Conservation (phyloP, 345 rosid genomes). For the Carallia brachiata region DNA sequence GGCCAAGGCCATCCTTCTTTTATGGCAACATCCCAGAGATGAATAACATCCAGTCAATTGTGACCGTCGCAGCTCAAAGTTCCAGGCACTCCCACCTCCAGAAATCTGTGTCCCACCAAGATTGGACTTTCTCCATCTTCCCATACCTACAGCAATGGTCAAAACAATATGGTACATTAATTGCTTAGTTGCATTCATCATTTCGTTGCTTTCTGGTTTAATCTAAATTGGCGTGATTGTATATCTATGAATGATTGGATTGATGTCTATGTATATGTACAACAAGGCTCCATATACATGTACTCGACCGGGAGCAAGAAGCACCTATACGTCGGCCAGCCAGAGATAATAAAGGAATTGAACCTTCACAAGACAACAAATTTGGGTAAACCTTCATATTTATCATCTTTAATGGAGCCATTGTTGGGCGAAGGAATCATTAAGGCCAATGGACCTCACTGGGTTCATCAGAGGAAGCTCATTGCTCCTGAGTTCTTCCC, state of each 20-base stretch:
- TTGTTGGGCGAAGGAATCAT: constrained; percentile 33
- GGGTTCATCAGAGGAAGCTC: constrained; percentile 34
- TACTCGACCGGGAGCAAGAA: constrained; percentile 28
- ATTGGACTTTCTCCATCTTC: constrained; percentile 20
- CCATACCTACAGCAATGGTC: constrained; percentile 29
- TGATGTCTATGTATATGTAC: not conserved
- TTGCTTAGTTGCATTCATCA: no score
- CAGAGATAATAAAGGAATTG: constrained; percentile 23
- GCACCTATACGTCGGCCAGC: constrained; percentile 16
- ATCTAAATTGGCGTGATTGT: not conserved
- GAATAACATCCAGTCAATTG: not conserved
- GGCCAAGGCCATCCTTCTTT: constrained; percentile 11
- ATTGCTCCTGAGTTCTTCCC: constrained; percentile 34
- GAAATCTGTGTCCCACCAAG: not conserved
- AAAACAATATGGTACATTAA: constrained; percentile 19
- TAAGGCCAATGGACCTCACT: constrained; percentile 21
- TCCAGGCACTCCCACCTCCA: not conserved
- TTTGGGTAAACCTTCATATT: constrained; percentile 26
- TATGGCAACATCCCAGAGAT: constrained; percentile 10
- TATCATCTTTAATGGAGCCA: constrained; percentile 8
- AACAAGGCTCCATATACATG: constrained; percentile 21
- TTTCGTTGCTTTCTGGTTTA: not conserved
- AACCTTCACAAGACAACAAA: constrained; percentile 25
- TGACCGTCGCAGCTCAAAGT: no score
- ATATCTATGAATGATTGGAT: not conserved